Percentiles rank a stretch among this genome's conserved stretches.
These are phyloP conservation scores for Kodamaea sp. DNA, from an alignment of 1,139 yeast genomes.

Conservation along the genomic window DNA sequence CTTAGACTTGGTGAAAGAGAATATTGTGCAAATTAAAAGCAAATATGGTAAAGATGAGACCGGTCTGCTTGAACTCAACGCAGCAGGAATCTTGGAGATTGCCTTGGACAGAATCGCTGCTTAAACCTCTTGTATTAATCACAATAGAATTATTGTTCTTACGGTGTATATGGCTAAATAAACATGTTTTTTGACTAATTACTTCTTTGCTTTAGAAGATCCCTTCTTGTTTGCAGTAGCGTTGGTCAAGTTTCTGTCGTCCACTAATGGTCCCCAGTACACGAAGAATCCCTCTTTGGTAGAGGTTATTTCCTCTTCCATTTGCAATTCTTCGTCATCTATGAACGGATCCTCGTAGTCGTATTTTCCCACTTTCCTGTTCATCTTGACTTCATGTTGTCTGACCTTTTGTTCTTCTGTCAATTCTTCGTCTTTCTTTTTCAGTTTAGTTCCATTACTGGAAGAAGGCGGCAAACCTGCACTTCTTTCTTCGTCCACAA, in stretches of 20 bases:
- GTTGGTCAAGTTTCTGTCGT: conserved; percentile 42
- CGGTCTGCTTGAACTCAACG: conserved; percentile 30
- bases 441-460: conserved; percentile 16
- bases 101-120: conserved; percentile 44
- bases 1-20: conserved; percentile 16
- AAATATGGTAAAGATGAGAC: conserved; percentile 15
- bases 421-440: conserved; percentile 42
- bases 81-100: conserved; percentile 39
- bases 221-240: conserved; percentile 18
- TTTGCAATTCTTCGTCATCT: conserved; percentile 87
- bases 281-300: conserved; percentile 97
- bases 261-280: conserved; percentile 89
- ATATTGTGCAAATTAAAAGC: conserved; percentile 17
- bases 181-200: conserved; percentile 1
- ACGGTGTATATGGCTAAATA: neutral
- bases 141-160: neutral
- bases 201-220: conserved; percentile 22
- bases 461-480: conserved; percentile 2
- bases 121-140: too few relatives aligned
- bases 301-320: conserved; percentile 92
- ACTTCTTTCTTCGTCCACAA: conserved; percentile 27
- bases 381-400: conserved; percentile 49
- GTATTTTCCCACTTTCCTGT: conserved; percentile 81
- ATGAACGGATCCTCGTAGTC: conserved; percentile 94
- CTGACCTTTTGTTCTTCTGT: conserved; percentile 49